Base-by-base conservation (phyloP, 306 rosid species). In the Vigna angularis region DNA sequence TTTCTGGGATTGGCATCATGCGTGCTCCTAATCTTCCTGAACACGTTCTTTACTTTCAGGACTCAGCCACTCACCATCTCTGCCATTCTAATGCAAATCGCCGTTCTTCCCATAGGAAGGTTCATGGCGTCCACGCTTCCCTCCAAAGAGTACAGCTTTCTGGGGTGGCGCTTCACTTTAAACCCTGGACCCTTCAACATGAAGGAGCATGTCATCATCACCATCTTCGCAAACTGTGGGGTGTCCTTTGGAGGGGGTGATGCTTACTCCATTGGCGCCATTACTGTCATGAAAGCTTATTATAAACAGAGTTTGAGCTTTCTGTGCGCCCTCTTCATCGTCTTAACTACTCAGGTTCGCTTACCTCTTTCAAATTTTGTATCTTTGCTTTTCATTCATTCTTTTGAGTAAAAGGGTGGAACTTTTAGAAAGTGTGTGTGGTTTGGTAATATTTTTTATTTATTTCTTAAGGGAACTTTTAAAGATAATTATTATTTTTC, bases 81-180 rank as follows among this genome's bases (percentile, higher is more conserved):
- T 1, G 98, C 97, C 78, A 96, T 96, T 81, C 98, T 96, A 45
- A 96, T 96, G 99, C 99, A 96, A 87, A 96, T 96, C 22, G 90
- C 81, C 0, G 96, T 69, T 16, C 85, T 96, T 14, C 99, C 99
- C 65, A 70, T 93, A 26, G 99, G 98, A 0, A 90, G 74, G 72
- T 86, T 93, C 89, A 96, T 96, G 99, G 97, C 99, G 5, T 36
- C 90, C 2, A 78, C 82, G 24, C 98, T 96, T 22, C 98, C 99
- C 9, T 79, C 71, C 4, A 83, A 13, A 12, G 79, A 88, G 45
- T 86, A 84, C 76, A 30, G 3, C 20, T 10, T 91, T 1, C 32
- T 84, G 2, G 93, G 97, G 0, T 79, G 86, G 81, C 76, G 74
- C 4, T 93, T 87, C 67, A 86, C 73, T 63, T 72, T 96, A 62